Base-by-base conservation (phyloP, 108 stramenopile species). In the Chaetoceros tenuissimus region DNA sequence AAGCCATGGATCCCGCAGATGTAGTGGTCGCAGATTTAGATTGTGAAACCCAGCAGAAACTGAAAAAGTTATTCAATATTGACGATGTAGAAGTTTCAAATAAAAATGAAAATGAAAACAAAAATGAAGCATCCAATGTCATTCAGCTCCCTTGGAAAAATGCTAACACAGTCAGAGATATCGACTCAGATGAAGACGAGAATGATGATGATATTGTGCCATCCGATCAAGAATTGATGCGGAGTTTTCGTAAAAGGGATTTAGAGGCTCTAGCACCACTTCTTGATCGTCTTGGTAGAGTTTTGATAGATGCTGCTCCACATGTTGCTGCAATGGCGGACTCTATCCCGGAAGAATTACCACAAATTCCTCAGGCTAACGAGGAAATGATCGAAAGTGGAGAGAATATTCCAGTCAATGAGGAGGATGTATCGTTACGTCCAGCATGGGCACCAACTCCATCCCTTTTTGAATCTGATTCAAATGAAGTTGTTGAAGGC, bases 231-330 rank as follows among this genome's bases (percentile, higher is more conserved):
- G 7, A 7, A 49, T 7, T 49, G 23, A 10, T 13, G 43, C 53
- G 2, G 2, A 21, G 17, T 21, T 64, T 63, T 47, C 61, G 57
- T 21, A 70, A 57, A 22, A 47, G 63, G 55, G 52, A 75, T 30
- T 31, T 82, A 25, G 60, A 71, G 31, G 49, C 64, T 8, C 66
- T 94, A 24, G 87, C 84, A n/a, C 84, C 92, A 21, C 68, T 90
- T 1, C 51, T 94, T 28, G 94, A 94, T 78, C 71, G 94, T 48
- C 59, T 94, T 24, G 94, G 94, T 23, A 55, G 94, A 28, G 80
- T 79, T 52, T 59, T 94, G 47, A 81, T 77, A 2, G 89, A 91
- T 72, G 73, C 82, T 3, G 88, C 92, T 2, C 84, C 87, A 2
- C 92, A 94, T 55, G 66, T 90, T 48, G 85, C 84, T 20, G 67